Evolutionary conservation across 2,329 filamentous ascomycete species (phyloP).

Genomic region (Ramichloridium luteum): DNA sequence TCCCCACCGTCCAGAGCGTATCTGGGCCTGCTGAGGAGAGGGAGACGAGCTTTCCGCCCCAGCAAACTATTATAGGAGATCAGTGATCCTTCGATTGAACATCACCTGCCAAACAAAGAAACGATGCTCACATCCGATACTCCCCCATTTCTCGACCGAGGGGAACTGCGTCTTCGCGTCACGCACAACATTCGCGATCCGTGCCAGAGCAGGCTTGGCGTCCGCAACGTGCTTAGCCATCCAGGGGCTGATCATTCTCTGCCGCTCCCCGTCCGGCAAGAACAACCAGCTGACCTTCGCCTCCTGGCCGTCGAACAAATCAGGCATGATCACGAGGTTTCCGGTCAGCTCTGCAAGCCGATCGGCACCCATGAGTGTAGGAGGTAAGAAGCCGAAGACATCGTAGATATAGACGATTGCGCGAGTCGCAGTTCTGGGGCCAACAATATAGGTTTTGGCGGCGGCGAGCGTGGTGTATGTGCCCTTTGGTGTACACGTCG

Average conservation of each 20-base stretch:
- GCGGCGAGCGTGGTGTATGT: slow-evolving; percentile 4
- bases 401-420: slow-evolving; percentile 8
- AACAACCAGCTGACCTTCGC: slow-evolving; percentile 6
- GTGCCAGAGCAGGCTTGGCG: slow-evolving; percentile 2
- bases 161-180: slow-evolving; percentile 3
- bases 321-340: slow-evolving; percentile 8
- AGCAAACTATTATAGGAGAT: slow-evolving; percentile 4
- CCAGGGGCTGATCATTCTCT: slow-evolving; percentile 5
- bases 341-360: slow-evolving; percentile 2
- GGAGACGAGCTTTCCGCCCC: slow-evolving; percentile 9
- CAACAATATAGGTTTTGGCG: slow-evolving; percentile 6
- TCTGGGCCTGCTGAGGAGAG: slow-evolving; percentile 5
- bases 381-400: slow-evolving; percentile 7
- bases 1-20: slow-evolving; percentile 4
- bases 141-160: slow-evolving; percentile 4
- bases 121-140: slow-evolving; percentile 8
- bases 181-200: slow-evolving; percentile 1
- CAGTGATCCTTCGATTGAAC: neutral
- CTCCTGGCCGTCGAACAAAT: slow-evolving; percentile 6
- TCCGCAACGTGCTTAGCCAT: slow-evolving; percentile 4
- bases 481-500: slow-evolving; percentile 6
- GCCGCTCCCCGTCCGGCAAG: slow-evolving; percentile 2
- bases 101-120: neutral
- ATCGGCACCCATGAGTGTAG: slow-evolving; percentile 6
- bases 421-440: slow-evolving; percentile 4